Evolutionary conservation across 2,329 filamentous ascomycete species (phyloP), one percentile per base, ranked within the genome.

Genomic region (Neocucurbitaria cava): DNA sequence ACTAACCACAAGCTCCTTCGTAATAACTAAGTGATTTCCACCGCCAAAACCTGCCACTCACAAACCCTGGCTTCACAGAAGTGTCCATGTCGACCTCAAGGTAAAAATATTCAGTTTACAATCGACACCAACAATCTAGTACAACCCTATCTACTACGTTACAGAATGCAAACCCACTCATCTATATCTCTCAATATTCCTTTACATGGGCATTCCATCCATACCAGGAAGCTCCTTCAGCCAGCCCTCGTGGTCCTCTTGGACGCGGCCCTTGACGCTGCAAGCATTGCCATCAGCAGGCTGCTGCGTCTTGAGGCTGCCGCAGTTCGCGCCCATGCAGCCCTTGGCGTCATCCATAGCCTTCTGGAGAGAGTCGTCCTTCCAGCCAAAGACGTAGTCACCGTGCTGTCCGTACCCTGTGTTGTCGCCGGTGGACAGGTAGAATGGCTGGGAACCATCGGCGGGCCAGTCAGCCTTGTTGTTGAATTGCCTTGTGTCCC

Each of bases 401-500:
- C 61, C 65, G 24, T 68, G 65, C 41, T 66, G 63, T 7, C 68
- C 61, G 35, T 59, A 69, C 1, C 65, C 62, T 3, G 66, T 66
- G 23, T 52, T 55, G 40, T 68, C 67, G 1, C 69, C 64, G 0
- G 62, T 66, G 30, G 56, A 59, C n/a, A 71, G 65, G 18, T 65
- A 59, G 41, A 70, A 70, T 6, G 67, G 67, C 24, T 70, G 67
- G 1, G 61, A 64, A 15, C 67, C 67, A 21, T 71, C 69, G 8
- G 62, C 58, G 0, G 68, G 69, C 69, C 69, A 71, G 8, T 71
- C 69, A 1, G 64, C 69, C 52, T 68, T 69, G 59, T 71, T 67
- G 58, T 73, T 73, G 63, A 74, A 74, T n/a, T 64, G 41, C 10
- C 58, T 66, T 0, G 70, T 81, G 61, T 81, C 78, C 78, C 78